Conservation (phyloP, 345 rosid species). For the Limnanthes douglasii region DNA sequence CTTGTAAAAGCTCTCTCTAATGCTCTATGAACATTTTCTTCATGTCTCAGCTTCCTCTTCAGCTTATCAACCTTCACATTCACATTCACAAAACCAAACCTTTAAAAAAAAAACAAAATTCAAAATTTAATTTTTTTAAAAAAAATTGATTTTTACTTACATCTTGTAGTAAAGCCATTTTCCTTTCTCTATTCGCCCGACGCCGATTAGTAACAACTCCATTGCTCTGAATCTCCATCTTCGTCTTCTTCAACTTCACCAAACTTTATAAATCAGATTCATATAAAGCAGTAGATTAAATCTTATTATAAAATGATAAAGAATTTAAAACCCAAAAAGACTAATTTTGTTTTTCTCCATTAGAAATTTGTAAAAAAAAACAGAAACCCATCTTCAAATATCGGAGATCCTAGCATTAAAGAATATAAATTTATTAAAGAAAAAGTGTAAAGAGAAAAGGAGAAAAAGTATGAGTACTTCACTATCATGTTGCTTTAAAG, state of each 20-base stretch:
- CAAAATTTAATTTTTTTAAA: not conserved
- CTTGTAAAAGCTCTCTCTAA: constrained; percentile 87
- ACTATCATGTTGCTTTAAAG: constrained; percentile 28
- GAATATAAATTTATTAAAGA: constrained; percentile 4
- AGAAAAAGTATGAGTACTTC: constrained; percentile 16
- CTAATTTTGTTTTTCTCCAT: constrained; percentile 37
- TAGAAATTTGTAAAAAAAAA: constrained; percentile 39
- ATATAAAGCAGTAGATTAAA: constrained; percentile 3
- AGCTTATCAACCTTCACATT: constrained; percentile 73
- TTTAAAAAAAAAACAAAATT: not conserved
- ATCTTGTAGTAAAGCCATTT: constrained; percentile 72
- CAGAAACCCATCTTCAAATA: constrained; percentile 6
- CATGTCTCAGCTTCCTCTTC: constrained; percentile 84
- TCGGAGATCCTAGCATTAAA: constrained; percentile 2
- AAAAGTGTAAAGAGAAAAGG: constrained; percentile 1
- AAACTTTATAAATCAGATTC: constrained; percentile 8
- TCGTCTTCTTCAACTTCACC: constrained; percentile 30
- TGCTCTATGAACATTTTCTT: constrained; percentile 96
- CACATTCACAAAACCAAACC: not conserved
- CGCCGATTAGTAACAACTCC: constrained; percentile 26
- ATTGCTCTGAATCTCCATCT: constrained; percentile 36
- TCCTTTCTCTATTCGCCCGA: constrained; percentile 58
- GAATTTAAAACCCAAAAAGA: constrained; percentile 10
- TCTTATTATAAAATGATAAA: constrained; percentile 6
- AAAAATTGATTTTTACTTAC: constrained; percentile 19